Conservation (phyloP, 139 green algal genomes). For the Closterium sp. region DNA sequence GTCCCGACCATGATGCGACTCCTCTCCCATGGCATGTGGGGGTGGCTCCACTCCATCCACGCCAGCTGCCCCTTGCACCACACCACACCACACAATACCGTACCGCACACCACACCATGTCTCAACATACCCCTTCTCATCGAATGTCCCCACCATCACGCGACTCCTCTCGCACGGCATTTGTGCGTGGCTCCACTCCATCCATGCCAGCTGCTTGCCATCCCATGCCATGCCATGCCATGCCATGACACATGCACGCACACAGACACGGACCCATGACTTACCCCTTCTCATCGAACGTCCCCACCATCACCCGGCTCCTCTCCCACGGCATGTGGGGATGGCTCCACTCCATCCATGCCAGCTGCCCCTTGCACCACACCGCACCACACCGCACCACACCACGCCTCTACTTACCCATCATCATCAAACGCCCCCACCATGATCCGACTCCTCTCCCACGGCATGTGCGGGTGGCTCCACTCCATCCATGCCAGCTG, state of each 20-base stretch:
- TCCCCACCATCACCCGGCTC: background rate
- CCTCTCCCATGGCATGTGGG: no score
- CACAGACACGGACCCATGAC: no score
- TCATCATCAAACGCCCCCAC: slow-evolving; percentile 29
- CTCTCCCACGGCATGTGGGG: background rate
- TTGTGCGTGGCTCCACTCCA: slow-evolving; percentile 74
- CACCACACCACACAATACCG: no score
- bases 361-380: background rate
- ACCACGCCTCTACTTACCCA: background rate
- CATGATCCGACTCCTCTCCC: slow-evolving; percentile 66
- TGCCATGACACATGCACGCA: no score
- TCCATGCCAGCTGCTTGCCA: slow-evolving; percentile 60
- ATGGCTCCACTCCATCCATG: background rate
- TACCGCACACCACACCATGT: no score
- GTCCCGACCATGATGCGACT: no score
- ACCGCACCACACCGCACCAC: no score
- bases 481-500: slow-evolving; percentile 70
- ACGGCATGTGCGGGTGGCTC: slow-evolving; percentile 78
- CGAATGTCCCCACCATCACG: no score
- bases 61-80: background rate
- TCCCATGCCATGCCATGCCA: no score
- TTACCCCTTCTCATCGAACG: background rate
- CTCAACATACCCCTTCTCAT: no score
- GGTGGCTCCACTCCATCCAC: background rate
- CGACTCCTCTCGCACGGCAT: slow-evolving; percentile 73